Conservation (phyloP, 352 stramenopile genomes). For the Globisporangium radiosum region DNA sequence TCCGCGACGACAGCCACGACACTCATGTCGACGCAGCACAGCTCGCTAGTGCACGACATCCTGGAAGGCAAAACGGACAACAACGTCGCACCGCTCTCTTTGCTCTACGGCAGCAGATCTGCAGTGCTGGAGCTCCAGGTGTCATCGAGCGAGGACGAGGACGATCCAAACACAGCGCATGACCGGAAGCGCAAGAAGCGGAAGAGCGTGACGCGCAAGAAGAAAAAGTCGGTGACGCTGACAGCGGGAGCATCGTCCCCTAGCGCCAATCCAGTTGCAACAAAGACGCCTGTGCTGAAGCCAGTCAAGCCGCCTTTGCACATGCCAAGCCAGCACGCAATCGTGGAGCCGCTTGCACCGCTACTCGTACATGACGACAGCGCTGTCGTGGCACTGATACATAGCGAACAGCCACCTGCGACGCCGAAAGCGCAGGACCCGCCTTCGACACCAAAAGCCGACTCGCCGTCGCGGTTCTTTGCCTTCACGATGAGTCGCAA, state of each 20-base stretch:
- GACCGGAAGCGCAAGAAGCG: not conserved
- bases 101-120: not conserved
- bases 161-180: not conserved
- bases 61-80: constrained; percentile 7
- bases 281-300: not conserved
- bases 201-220: constrained; percentile 5
- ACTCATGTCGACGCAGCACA: constrained; percentile 12
- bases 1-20: constrained; percentile 4
- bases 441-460: constrained; percentile 1
- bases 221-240: constrained; percentile 1
- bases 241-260: not conserved
- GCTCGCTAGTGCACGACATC: constrained; percentile 7
- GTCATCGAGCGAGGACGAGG: constrained; percentile 13
- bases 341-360: not conserved
- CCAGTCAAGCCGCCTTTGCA: constrained; percentile 9
- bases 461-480: constrained; percentile 16
- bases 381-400: not conserved
- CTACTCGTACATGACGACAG: not conserved
- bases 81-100: constrained; percentile 7
- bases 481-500: not conserved
- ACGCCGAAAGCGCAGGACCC: not conserved
- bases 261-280: no score
- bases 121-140: constrained; percentile 7
- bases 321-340: not conserved
- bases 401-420: not conserved